Evolutionary conservation across 2,329 filamentous ascomycete genomes (phyloP).

Genomic region (Calonectria naviculata): DNA sequence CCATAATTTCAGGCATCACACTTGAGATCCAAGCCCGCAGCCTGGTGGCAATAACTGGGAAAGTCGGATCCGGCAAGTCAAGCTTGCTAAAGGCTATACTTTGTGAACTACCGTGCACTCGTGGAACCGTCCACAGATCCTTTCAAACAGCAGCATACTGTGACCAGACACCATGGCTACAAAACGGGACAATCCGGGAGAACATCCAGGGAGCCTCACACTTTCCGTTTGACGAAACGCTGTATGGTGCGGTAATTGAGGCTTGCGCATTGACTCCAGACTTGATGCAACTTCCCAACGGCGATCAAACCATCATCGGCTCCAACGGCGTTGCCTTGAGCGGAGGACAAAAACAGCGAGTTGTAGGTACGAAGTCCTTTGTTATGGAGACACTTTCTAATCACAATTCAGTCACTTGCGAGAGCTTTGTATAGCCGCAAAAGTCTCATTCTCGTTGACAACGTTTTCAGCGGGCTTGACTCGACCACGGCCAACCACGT

Average conservation of each 20-base stretch:
- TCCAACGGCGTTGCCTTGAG: neutral
- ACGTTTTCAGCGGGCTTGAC: conserved; percentile 17
- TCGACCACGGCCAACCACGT: conserved; percentile 32
- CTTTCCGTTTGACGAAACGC: neutral
- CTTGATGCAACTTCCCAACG: neutral
- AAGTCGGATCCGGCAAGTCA: neutral
- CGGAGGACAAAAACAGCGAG: conserved; percentile 11
- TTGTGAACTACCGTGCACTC: neutral
- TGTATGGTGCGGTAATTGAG: neutral
- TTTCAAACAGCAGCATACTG: neutral
- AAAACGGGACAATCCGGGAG: neutral
- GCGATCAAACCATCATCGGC: neutral
- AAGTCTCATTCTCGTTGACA: neutral
- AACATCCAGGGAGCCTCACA: neutral
- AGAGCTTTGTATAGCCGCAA: neutral
- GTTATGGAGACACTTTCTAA: conserved; percentile 35
- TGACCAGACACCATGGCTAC: neutral
- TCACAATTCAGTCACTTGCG: conserved; percentile 38
- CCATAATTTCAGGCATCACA: neutral
- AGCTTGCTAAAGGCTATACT: neutral
- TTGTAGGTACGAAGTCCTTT: conserved; percentile 40
- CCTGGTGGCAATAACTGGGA: neutral
- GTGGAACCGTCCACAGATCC: neutral
- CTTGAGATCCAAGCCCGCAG: neutral
- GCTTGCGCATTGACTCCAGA: neutral